Conservation (phyloP, 306 rosid species). For the Cucumis hystrix region DNA sequence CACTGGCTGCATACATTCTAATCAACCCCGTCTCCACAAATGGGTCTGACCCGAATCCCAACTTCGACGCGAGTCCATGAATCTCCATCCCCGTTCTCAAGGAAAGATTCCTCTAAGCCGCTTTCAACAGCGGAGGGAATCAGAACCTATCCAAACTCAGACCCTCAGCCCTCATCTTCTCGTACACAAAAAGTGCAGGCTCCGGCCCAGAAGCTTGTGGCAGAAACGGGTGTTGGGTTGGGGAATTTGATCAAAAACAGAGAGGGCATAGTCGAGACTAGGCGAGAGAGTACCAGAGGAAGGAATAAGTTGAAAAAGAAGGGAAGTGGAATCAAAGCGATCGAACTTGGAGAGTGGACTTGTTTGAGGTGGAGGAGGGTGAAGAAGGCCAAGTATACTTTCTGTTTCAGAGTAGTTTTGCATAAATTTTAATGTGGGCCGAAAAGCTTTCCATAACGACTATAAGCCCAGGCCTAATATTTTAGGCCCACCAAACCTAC, state of each 20-base stretch:
- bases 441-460: not conserved
- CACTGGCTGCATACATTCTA: conserved; percentile 49
- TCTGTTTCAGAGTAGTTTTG: not conserved
- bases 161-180: conserved; percentile 31
- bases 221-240: conserved; percentile 35
- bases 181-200: conserved; percentile 41
- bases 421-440: not conserved
- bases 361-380: conserved; percentile 39
- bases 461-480: not conserved
- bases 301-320: conserved; percentile 34
- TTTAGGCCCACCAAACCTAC: not conserved
- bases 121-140: conserved; percentile 68
- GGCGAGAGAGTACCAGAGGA: conserved; percentile 30
- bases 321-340: conserved; percentile 14
- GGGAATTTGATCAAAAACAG: conserved; percentile 41
- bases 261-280: conserved; percentile 44
- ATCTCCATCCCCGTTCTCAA: conserved; percentile 48
- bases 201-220: conserved; percentile 40
- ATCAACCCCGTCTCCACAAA: conserved; percentile 62
- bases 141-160: conserved; percentile 39
- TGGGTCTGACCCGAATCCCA: conserved; percentile 57
- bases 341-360: conserved; percentile 38
- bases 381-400: conserved; percentile 9
- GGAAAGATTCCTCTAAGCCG: conserved; percentile 33
- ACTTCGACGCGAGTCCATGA: conserved; percentile 51